A percentile compares a stretch with the other conserved stretches of the same genome.
These are phyloP conservation scores for Quercus wislizeni DNA, from an alignment of 306 rosid species.

Conservation along the genomic window DNA sequence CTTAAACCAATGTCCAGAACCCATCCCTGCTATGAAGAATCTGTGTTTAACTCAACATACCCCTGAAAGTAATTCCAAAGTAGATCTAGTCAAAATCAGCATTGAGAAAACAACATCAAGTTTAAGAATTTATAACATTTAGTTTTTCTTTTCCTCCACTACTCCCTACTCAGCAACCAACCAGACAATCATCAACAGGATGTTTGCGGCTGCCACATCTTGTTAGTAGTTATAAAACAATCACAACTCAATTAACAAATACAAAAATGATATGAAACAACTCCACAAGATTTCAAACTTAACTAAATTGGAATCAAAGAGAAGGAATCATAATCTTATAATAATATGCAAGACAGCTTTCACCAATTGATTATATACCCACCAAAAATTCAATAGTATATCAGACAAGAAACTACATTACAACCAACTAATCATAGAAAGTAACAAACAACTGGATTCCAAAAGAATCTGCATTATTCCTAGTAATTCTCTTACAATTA, in stretches of 20 bases:
- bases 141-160: background rate
- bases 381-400: background rate
- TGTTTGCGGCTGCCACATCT: background rate
- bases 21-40: slow-evolving; percentile 48
- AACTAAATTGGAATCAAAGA: background rate
- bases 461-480: slow-evolving; percentile 1
- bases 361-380: background rate
- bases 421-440: background rate
- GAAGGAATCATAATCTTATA: background rate
- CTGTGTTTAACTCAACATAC: slow-evolving; percentile 37
- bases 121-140: background rate
- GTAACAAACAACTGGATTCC: background rate
- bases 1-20: slow-evolving; percentile 93
- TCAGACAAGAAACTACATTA: background rate
- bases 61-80: slow-evolving; percentile 33
- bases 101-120: slow-evolving; percentile 8
- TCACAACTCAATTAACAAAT: background rate
- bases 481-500: background rate
- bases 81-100: slow-evolving; percentile 30
- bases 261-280: background rate
- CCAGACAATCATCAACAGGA: background rate
- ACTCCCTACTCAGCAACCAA: background rate
- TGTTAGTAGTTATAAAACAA: background rate
- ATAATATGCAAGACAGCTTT: background rate
- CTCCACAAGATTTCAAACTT: background rate